Conservation (phyloP, 345 rosid genomes). For the Gossypium rotundifolium region DNA sequence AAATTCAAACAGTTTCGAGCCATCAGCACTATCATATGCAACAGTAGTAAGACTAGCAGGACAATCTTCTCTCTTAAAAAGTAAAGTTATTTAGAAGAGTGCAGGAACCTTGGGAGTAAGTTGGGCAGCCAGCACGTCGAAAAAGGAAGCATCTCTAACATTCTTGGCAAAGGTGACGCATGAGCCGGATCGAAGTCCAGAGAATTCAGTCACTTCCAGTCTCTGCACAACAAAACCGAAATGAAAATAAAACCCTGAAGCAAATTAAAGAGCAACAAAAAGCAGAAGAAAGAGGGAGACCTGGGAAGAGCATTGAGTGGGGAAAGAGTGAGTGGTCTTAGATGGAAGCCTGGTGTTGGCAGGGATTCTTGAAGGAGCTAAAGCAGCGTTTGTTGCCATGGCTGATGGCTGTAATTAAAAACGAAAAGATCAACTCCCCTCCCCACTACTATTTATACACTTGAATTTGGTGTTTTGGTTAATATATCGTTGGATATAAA, state of each 20-base stretch:
- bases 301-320: slow-evolving; percentile 73
- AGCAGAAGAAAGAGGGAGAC: slow-evolving; percentile 21
- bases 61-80: not conserved
- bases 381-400: slow-evolving; percentile 93
- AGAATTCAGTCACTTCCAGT: slow-evolving; percentile 65
- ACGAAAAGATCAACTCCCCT: not conserved
- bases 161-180: slow-evolving; percentile 33
- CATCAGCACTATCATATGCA: not conserved
- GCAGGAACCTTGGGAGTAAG: slow-evolving; percentile 55
- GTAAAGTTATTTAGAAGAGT: not conserved
- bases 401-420: not conserved
- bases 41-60: too few relatives aligned
- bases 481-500: slow-evolving; percentile 1
- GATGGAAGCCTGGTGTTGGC: slow-evolving; percentile 54
- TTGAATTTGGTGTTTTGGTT: not conserved
- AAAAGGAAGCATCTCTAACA: slow-evolving; percentile 54
- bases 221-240: slow-evolving; percentile 40
- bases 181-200: slow-evolving; percentile 53
- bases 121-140: slow-evolving; percentile 66
- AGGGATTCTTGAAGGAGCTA: slow-evolving; percentile 76
- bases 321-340: slow-evolving; percentile 50
- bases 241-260: not conserved
- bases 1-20: not conserved
- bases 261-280: slow-evolving; percentile 8
- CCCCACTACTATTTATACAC: not conserved